Base-by-base conservation (phyloP, 176 grass and related monocot species). In the Tillandsia fasciculata region DNA sequence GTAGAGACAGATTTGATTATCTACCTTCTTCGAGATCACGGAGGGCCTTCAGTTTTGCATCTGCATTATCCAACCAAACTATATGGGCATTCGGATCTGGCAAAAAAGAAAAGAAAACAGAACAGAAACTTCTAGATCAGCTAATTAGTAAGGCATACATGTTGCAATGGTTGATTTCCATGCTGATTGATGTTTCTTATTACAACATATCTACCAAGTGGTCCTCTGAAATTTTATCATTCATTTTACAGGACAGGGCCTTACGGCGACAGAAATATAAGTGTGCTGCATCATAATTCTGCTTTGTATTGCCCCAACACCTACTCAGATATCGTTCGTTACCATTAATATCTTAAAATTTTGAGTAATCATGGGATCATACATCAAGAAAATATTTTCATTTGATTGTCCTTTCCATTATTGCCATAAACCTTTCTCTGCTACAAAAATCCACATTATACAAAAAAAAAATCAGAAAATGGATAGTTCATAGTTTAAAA, bases 21-120 rank as follows among this genome's bases (percentile, higher is more conserved):
- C 28, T 71, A 96, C 89, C 89, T 90, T 85, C 79, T 67, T 90
- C 82, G 67, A 97, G 87, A 58, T 83, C 53, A 22, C 79, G 64
- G 70, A 92, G 79, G 49, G 93, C 72, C 65, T 81, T 97, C 76
- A 97, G 49, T 74, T 87, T 97, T 11, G 77, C 84, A 1, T 87
- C 72, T 57, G 75, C 72, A 24, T 76, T 92, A 9, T 92, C 84
- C 68, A 90, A 33, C 94, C 84, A 87, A 79, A 97, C 73, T 70
- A 87, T 92, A 65, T 87, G 86, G 64, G 79, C 78, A 97, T 90
- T 97, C 17, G 94, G 94, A 83, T 97, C 89, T 97, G 73, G 29
- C 74, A 79, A 57, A 56, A 64, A 23, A 75, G 48, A 53, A 70
- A 68, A 11, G 52, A 51, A 71, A 7, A 12, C 29, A 42, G 33